Percentiles rank a stretch among this genome's conserved stretches.
Conservation (phyloP, 306 rosid genomes). For the Spatholobus suberectus region DNA sequence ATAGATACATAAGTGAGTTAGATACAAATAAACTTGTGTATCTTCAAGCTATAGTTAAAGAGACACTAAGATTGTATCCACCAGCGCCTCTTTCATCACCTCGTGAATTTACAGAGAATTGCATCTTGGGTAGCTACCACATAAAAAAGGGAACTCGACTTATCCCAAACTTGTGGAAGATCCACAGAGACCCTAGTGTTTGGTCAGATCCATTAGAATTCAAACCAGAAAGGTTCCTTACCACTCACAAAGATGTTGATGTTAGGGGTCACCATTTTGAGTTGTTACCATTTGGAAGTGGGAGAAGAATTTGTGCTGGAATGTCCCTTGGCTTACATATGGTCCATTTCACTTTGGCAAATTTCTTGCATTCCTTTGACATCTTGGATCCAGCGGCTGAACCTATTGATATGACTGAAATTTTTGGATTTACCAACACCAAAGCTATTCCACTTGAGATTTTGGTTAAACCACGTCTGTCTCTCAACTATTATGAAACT, state of each 20-base stretch:
- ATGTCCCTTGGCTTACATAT: constrained; percentile 32
- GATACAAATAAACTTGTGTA: constrained; percentile 30
- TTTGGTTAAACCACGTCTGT: constrained; percentile 35
- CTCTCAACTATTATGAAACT: constrained; percentile 14
- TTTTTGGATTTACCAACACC: constrained; percentile 9
- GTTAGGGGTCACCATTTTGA: constrained; percentile 32
- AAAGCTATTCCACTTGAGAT: constrained; percentile 44
- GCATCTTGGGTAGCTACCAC: constrained; percentile 36
- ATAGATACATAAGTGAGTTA: neutral
- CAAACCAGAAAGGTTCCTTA: constrained; percentile 44
- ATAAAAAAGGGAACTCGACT: constrained; percentile 37
- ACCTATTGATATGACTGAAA: constrained; percentile 30
- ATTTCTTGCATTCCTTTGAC: constrained; percentile 43
- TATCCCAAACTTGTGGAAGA: constrained; percentile 39
- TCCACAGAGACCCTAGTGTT: constrained; percentile 36
- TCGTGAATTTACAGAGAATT: constrained; percentile 32
- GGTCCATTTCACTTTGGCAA: constrained; percentile 37
- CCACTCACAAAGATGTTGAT: constrained; percentile 39
- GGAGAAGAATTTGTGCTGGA: constrained; percentile 43
- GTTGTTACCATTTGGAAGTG: constrained; percentile 46
- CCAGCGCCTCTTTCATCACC: constrained; percentile 32
- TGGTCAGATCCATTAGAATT: constrained; percentile 42
- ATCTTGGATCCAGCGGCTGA: constrained; percentile 2
- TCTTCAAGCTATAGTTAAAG: constrained; percentile 44
- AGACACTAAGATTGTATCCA: constrained; percentile 46